These are phyloP conservation scores for Suillus luteus DNA, from an alignment of 768 basidiomycete species.

Conservation along the genomic window DNA sequence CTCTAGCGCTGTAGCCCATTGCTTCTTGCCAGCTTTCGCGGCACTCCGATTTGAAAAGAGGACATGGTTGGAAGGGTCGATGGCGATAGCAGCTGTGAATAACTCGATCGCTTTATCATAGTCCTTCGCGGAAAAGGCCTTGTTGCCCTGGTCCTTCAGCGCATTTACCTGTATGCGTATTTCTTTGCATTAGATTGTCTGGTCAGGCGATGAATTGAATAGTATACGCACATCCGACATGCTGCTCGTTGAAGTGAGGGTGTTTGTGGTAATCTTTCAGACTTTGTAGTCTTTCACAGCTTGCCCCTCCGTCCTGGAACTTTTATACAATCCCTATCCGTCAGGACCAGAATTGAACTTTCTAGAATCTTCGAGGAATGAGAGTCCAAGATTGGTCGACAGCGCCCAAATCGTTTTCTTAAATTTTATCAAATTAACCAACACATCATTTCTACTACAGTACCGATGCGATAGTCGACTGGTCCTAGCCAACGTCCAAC, in stretches of 20 bases:
- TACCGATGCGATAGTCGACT: too few relatives aligned
- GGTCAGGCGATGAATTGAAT: constrained; percentile 23
- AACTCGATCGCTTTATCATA: constrained; percentile 86
- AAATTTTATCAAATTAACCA: too few relatives aligned
- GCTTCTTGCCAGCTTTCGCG: constrained; percentile 81
- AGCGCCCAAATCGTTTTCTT: too few relatives aligned
- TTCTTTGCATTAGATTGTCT: background rate
- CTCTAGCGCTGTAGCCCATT: constrained; percentile 72
- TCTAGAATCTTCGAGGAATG: constrained; percentile 33
- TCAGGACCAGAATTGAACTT: constrained; percentile 23
- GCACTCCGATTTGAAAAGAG: constrained; percentile 93
- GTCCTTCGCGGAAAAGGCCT: constrained; percentile 91
- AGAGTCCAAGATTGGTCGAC: too few relatives aligned
- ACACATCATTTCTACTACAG: too few relatives aligned
- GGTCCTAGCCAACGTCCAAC: too few relatives aligned
- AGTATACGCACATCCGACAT: constrained; percentile 39
- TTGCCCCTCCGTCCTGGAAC: constrained; percentile 7
- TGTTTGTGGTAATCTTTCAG: background rate
- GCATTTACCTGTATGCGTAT: constrained; percentile 43
- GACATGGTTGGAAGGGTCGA: constrained; percentile 86
- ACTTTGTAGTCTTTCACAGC: background rate
- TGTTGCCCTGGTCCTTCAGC: constrained; percentile 93
- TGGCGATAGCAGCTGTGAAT: constrained; percentile 78
- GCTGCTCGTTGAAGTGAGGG: constrained; percentile 18
- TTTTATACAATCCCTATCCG: constrained; percentile 23